Conservation (phyloP, 805 yeast genomes). For the Ogataea minuta region DNA sequence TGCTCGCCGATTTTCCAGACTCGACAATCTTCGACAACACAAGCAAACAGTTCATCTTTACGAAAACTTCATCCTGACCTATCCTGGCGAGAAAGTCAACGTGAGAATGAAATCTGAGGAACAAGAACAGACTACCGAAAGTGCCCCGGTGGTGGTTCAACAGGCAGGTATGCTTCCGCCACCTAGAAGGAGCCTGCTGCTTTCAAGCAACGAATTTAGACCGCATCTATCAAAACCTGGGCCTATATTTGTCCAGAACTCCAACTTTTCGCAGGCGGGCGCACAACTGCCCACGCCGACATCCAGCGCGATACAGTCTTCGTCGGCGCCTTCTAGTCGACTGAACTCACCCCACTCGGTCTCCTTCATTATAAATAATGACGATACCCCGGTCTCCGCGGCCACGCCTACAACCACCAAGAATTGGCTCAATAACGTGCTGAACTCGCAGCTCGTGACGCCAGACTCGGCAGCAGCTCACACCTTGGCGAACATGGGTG, state of each 20-base stretch:
- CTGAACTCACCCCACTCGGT: conserved; percentile 21
- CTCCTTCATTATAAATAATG: conserved; percentile 17
- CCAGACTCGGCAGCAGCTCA: conserved; percentile 11
- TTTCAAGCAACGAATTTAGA: conserved; percentile 26
- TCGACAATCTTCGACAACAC: conserved; percentile 90
- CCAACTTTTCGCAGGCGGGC: conserved; percentile 18
- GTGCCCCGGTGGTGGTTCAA: conserved; percentile 20
- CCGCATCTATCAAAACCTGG: conserved; percentile 32
- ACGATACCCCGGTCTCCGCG: conserved; percentile 9
- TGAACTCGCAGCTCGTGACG: conserved; percentile 12
- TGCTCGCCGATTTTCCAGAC: conserved; percentile 70
- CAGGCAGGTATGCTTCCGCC: conserved; percentile 32
- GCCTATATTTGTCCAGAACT: conserved; percentile 29
- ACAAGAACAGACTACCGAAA: conserved; percentile 15
- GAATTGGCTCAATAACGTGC: conserved; percentile 22
- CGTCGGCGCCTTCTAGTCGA: conserved; percentile 14
- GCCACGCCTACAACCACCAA: conserved; percentile 14
- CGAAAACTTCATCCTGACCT: conserved; percentile 37
- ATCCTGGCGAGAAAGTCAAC: conserved; percentile 34
- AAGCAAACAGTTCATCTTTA: conserved; percentile 78
- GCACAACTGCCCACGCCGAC: conserved; percentile 23
- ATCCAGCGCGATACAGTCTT: conserved; percentile 15
- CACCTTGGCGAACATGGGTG: conserved; percentile 6
- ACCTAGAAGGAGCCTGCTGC: conserved; percentile 23
- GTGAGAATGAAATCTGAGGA: conserved; percentile 26